Base-by-base conservation (phyloP, 2,329 filamentous ascomycete genomes). In the Penicillium palitans region DNA sequence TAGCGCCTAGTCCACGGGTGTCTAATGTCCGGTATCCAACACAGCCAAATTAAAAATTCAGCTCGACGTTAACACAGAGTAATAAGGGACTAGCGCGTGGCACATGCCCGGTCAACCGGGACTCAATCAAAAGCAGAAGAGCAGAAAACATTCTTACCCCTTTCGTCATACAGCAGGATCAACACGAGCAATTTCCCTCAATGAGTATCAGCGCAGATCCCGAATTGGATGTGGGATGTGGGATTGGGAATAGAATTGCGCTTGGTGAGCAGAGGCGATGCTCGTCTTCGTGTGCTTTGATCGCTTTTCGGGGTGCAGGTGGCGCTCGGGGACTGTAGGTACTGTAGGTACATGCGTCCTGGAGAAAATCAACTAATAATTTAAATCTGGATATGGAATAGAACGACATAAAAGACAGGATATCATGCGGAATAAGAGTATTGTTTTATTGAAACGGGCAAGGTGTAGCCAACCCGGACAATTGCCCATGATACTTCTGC, bases 11-110 rank as follows among this genome's bases (percentile, higher is more conserved):
- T 27, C 21, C 50, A 27, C 40, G 17, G 27, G 17, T 37, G 17
- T 37, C 31, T 24, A 33, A 31, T 52, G 10, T 50, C 53, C 7
- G 45, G 21, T 33, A 24, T 17, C 37, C 31, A 19, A n/a, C 21
- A 39, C 15, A 50, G 61, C n/a, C 46, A 25, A 25, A 47, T 61
- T 59, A 40, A 2, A 47, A 66, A 63, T 49, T 47, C n/a, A 46
- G 8, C 59, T 59, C 52, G 31, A 67, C 54, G 59, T 63, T 57
- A 61, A 61, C 35, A 66, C 61, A 66, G 57, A 65, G 59, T 64
- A 58, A 52, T 55, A 61, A 64, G 51, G 59, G 19, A 46, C 52
- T 21, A 60, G 27, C 37, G 48, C 45, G 44, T 61, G 46, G 42
- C 60, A 60, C 57, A 27, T 21, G 31, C 56, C 50, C 51, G 51